Evolutionary conservation across 768 basidiomycete species (phyloP).

Genomic region (Chlorophyllum brunneum): DNA sequence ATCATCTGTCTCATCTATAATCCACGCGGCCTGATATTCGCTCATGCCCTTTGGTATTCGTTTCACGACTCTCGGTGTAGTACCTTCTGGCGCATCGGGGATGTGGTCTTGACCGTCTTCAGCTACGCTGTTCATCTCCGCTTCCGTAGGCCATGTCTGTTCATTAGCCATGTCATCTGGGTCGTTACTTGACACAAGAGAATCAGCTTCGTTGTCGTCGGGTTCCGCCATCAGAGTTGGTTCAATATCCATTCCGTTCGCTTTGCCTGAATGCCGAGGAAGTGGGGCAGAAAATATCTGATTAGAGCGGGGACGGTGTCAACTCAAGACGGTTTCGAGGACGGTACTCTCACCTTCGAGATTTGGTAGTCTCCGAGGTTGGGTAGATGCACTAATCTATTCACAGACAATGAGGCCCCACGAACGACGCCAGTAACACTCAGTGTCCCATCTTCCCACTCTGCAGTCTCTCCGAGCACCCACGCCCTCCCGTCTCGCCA

Average conservation of each 20-base stretch:
- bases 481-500: conserved; percentile 83
- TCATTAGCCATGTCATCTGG: conserved; percentile 91
- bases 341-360: conserved; percentile 47
- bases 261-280: conserved; percentile 33
- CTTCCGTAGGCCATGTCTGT: conserved; percentile 98
- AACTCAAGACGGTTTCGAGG: not conserved
- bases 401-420: conserved; percentile 73
- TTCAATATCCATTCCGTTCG: conserved; percentile 63
- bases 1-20: conserved; percentile 76
- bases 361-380: conserved; percentile 87
- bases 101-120: conserved; percentile 32
- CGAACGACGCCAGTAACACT: conserved; percentile 82
- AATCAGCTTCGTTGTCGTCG: conserved; percentile 66
- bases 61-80: conserved; percentile 77
- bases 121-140: conserved; percentile 67
- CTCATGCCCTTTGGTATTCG: conserved; percentile 93
- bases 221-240: conserved; percentile 63
- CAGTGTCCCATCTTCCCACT: conserved; percentile 60
- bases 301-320: conserved; percentile 5
- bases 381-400: conserved; percentile 84
- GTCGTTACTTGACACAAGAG: conserved; percentile 81
- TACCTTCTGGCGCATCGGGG: conserved; percentile 65
- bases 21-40: conserved; percentile 97
- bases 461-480: conserved; percentile 61
- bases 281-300: conserved; percentile 71